These are phyloP conservation scores for Xerocomus amazonicus DNA, from an alignment of 1,284 basidiomycete genomes.

Conservation along the genomic window DNA sequence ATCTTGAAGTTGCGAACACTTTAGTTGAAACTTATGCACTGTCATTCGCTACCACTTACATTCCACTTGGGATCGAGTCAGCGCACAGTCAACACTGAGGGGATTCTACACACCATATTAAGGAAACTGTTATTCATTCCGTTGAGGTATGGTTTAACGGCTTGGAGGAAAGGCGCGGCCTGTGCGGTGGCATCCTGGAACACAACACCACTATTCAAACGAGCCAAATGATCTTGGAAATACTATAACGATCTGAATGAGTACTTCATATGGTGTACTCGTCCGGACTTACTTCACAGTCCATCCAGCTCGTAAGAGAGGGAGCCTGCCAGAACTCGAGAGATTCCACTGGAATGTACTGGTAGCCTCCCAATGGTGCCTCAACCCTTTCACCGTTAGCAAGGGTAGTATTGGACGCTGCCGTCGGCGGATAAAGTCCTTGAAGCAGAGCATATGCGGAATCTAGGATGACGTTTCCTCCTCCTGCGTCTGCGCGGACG, in stretches of 20 bases:
- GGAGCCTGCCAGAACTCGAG: slow-evolving; percentile 28
- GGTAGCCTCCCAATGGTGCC: slow-evolving; percentile 50
- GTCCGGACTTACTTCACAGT: slow-evolving; percentile 22
- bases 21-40: background rate
- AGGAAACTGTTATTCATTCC: slow-evolving; percentile 38
- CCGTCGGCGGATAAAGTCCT: slow-evolving; percentile 44
- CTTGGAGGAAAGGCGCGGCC: slow-evolving; percentile 41
- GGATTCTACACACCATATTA: slow-evolving; percentile 37
- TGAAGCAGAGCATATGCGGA: slow-evolving; percentile 38
- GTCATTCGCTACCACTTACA: slow-evolving; percentile 14
- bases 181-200: slow-evolving; percentile 36
- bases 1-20: slow-evolving; percentile 30
- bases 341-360: slow-evolving; percentile 35
- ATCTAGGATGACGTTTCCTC: slow-evolving; percentile 44
- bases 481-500: slow-evolving; percentile 41
- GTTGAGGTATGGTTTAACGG: slow-evolving; percentile 38
- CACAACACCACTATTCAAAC: slow-evolving; percentile 28
- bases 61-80: slow-evolving; percentile 31
- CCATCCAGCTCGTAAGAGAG: slow-evolving; percentile 33
- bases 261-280: background rate
- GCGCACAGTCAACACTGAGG: background rate
- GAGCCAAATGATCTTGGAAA: slow-evolving; percentile 26
- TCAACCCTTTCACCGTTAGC: slow-evolving; percentile 48
- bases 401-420: slow-evolving; percentile 34
- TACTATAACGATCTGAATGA: slow-evolving; percentile 16